A percentile compares a stretch with the other conserved stretches of the same genome.
Evolutionary conservation across 148 eudicot genomes (phyloP).

Genomic region (Simmondsia chinensis): DNA sequence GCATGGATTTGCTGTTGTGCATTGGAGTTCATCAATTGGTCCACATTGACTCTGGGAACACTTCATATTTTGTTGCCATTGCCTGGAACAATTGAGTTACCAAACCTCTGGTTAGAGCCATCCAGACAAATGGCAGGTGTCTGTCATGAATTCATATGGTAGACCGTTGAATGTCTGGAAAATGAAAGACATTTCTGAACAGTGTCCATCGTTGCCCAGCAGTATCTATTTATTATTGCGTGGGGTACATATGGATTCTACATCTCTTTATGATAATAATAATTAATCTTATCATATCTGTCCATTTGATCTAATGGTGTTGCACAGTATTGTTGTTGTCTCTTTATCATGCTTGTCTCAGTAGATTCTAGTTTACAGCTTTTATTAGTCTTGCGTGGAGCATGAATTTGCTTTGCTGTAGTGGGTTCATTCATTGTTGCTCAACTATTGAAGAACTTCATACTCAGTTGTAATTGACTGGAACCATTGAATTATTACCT

Average conservation of each 20-base stretch:
- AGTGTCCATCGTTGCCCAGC: slow-evolving; percentile 19
- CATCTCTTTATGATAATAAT: background rate
- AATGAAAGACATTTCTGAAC: background rate
- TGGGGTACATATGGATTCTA: slow-evolving; percentile 15
- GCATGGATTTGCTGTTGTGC: no score
- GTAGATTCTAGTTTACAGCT: no score
- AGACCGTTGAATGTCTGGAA: slow-evolving; percentile 22
- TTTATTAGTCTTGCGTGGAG: no score
- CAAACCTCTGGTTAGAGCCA: background rate
- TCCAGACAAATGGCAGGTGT: slow-evolving; percentile 22
- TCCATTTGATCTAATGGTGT: no score
- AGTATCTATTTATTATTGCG: slow-evolving; percentile 5
- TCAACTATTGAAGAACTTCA: background rate
- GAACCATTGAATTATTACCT: background rate
- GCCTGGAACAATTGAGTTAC: background rate
- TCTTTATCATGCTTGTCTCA: no score
- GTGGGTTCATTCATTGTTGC: no score
- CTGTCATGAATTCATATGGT: slow-evolving; percentile 8
- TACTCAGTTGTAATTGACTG: background rate
- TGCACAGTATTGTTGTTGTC: no score
- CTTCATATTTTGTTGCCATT: no score
- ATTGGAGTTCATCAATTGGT: no score
- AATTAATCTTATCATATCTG: no score
- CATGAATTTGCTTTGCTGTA: no score
- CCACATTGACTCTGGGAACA: no score